Conservation (phyloP, 495 filamentous ascomycete species). For the Parachaetomium inaequale region DNA sequence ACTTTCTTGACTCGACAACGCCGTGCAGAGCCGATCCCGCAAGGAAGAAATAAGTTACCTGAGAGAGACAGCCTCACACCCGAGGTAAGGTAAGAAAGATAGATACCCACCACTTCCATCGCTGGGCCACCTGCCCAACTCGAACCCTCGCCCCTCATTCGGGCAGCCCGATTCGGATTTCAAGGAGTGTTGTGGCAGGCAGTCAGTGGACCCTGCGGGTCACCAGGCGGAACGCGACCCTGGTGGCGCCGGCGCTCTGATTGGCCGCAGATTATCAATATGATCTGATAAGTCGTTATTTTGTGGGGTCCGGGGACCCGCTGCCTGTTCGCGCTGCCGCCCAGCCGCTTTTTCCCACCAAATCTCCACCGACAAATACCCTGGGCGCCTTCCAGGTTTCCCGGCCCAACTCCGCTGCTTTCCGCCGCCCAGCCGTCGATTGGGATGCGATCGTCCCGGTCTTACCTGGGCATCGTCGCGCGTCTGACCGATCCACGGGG, state of each 20-base stretch:
- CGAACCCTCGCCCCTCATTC: neutral
- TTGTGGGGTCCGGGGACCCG: neutral
- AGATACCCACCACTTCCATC: neutral
- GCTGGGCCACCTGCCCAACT: neutral
- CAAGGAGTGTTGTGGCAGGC: neutral
- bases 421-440: neutral
- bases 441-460: neutral
- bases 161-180: constrained; percentile 1
- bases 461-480: too few species aligned
- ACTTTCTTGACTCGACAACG: too few species aligned
- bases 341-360: neutral
- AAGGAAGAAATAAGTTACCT: neutral
- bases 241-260: neutral
- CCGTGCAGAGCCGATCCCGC: constrained; percentile 3
- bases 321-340: neutral
- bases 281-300: constrained; percentile 28
- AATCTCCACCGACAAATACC: neutral
- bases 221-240: neutral
- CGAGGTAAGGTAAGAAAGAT: neutral
- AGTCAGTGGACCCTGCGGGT: constrained; percentile 2
- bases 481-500: too few species aligned
- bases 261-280: constrained; percentile 34
- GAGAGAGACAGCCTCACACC: neutral
- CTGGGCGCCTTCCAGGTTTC: too few species aligned
- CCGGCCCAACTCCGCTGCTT: neutral